Conservation (phyloP, 495 filamentous ascomycete species). For the Lasiosphaeria ovina region DNA sequence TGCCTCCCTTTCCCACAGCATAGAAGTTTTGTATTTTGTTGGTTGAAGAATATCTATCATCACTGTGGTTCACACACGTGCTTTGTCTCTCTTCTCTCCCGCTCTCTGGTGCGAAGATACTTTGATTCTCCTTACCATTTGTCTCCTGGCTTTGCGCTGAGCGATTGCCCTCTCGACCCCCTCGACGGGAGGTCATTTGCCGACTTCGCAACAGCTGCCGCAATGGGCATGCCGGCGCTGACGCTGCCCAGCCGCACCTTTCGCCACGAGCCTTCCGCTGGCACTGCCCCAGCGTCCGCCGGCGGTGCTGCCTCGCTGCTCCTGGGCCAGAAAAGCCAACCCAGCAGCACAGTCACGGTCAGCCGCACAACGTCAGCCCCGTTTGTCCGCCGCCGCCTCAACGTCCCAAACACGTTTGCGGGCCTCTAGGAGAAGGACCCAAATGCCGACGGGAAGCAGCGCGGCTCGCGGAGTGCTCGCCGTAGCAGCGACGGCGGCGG, state of each 20-base stretch:
- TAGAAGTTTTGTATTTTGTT: no score
- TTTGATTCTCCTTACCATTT: no score
- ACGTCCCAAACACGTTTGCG: conserved; percentile 28
- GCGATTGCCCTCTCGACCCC: no score
- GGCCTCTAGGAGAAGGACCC: conserved; percentile 32
- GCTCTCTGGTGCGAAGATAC: no score
- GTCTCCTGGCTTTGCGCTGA: no score
- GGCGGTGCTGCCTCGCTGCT: background rate
- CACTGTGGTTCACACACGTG: no score
- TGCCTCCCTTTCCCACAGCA: no score
- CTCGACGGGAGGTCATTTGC: no score
- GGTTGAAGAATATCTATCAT: no score
- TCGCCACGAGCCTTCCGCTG: background rate
- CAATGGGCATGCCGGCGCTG: conserved; percentile 12
- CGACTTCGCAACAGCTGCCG: no score
- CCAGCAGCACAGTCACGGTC: background rate
- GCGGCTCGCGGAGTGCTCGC: conserved; percentile 2
- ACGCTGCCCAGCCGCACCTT: conserved; percentile 13
- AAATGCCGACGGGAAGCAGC: conserved; percentile 9
- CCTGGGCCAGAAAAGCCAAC: background rate
- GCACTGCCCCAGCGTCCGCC: background rate
- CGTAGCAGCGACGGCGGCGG: background rate
- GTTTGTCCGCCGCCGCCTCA: conserved; percentile 19
- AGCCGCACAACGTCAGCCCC: conserved; percentile 1
- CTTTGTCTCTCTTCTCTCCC: no score